Evolutionary conservation across 106 monocot genomes (phyloP).

Genomic region (Phalaenopsis equestris): DNA sequence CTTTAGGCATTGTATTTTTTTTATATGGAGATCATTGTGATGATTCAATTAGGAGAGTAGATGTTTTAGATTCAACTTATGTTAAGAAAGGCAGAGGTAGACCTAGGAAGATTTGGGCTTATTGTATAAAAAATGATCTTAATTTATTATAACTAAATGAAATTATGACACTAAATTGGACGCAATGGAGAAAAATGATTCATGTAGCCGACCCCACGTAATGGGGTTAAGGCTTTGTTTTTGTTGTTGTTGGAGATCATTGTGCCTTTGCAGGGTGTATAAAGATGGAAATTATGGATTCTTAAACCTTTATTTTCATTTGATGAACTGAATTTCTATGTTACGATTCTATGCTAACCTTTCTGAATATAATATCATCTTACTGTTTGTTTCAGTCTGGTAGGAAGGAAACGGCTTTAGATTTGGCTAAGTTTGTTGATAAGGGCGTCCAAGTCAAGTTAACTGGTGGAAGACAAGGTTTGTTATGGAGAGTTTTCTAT

Average conservation of each 20-base stretch:
- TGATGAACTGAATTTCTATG: background rate
- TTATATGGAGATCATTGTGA: background rate
- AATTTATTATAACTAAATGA: no score
- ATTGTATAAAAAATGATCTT: no score
- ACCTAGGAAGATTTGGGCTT: no score
- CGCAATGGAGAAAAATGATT: no score
- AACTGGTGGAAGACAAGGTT: constrained; percentile 93
- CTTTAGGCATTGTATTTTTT: background rate
- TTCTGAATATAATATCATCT: background rate
- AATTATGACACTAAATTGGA: no score
- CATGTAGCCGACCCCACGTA: no score
- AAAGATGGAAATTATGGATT: background rate
- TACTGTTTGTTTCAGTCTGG: constrained; percentile 53
- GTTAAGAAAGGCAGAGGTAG: no score
- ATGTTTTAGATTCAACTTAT: no score
- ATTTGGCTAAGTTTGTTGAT: constrained; percentile 95
- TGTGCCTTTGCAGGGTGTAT: no score
- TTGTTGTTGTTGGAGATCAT: no score
- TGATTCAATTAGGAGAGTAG: no score
- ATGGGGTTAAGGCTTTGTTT: no score
- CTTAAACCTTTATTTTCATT: background rate
- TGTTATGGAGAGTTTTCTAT: constrained; percentile 1
- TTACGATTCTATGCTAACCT: background rate
- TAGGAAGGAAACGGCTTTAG: constrained; percentile 86
- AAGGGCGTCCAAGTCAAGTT: constrained; percentile 98